Evolutionary conservation across 164 flowering plant species (phyloP).

Genomic region (Paratinospora sagittata): DNA sequence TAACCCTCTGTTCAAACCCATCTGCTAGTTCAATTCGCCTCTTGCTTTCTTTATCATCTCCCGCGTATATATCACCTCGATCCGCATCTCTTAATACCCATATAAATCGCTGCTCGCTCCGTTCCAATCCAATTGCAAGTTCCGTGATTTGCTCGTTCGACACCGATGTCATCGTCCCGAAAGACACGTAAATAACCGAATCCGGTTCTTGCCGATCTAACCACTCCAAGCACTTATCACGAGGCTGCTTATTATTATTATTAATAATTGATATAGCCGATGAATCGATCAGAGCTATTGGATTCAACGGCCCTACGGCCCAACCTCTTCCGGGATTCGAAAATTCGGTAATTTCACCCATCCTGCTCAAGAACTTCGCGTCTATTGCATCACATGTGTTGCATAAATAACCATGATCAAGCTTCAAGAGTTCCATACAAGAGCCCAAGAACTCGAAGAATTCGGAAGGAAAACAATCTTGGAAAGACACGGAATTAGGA

Average conservation of each 20-base stretch:
- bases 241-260: no score
- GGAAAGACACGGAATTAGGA: not conserved
- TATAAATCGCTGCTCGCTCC: not conserved
- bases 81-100: not conserved
- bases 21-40: not conserved
- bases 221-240: not conserved
- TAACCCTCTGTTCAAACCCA: constrained; percentile 4
- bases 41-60: not conserved
- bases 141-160: not conserved
- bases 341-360: no score
- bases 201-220: not conserved
- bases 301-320: not conserved
- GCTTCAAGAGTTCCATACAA: not conserved
- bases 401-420: not conserved
- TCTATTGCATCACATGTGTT: not conserved
- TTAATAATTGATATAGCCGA: no score
- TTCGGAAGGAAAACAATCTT: not conserved
- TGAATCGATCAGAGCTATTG: no score
- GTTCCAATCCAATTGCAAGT: not conserved
- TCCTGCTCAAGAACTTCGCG: not conserved
- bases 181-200: not conserved
- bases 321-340: not conserved
- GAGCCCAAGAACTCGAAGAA: not conserved
- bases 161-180: constrained; percentile 2
- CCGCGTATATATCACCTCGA: not conserved